Base-by-base conservation (phyloP, 257 asterid species). In the Plantago major region DNA sequence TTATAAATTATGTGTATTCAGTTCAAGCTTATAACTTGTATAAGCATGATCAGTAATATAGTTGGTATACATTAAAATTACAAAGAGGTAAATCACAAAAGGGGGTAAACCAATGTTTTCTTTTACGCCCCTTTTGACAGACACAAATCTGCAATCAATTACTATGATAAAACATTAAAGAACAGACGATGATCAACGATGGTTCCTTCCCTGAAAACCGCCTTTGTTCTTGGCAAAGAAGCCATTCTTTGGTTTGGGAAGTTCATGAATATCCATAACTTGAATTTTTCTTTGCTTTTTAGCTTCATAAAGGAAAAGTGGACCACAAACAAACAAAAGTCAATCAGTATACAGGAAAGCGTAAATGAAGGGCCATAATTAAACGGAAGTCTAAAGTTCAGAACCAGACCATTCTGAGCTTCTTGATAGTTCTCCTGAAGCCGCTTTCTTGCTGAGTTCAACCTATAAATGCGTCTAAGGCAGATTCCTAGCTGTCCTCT, bases 371-470 rank as follows among this genome's bases (percentile, higher is more conserved):
- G n/a, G 15, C 3, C 13, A 12, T 50, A 17, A 33, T n/a, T 58
- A 38, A 69, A 58, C 16, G 26, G 26, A 64, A 71, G 69, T 68
- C 53, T 62, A 46, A 64, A 61, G 62, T 71, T 65, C 8, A 66
- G 75, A 74, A 65, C 17, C 95, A 65, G 42, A 92, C 97, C 99
- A 79, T 93, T 93, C 66, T 93, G 68, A 67, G 95, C 95, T 75
- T 93, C 99, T 87, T 93, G 96, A 75, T 93, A 93, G 74, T 87
- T 93, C 83, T 89, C 97, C n/a, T 87, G 99, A 75, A 93, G 97
- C 78, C 99, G 75, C 78, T 71, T 82, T 55, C 97, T 79, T 4
- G 99, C 95, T 33, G 96, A 81, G 73, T 86, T 83, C 64, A 92
- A 72, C 82, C 65, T 89, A 62, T 83, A n/a, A n/a, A n/a, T 97